Percentiles rank a stretch among this genome's conserved stretches.
Conservation (phyloP, 164 flowering plant genomes). For the Cinnamomum micranthum region DNA sequence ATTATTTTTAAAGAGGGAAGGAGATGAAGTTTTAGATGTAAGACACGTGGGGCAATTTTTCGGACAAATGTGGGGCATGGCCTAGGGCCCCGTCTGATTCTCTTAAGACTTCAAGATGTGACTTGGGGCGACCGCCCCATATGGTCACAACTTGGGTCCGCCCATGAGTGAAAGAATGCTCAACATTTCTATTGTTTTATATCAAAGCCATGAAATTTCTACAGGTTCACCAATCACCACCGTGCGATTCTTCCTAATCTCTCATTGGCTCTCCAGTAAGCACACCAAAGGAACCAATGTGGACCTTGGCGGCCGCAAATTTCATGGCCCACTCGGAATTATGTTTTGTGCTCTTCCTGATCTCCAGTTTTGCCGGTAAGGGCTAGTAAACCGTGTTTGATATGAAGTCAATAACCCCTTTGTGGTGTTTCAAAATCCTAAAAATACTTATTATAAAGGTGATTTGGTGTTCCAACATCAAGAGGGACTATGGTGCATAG, state of each 20-base stretch:
- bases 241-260: constrained; percentile 7
- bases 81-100: no score
- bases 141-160: no score
- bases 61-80: no score
- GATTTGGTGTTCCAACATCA: neutral
- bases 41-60: no score
- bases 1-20: no score
- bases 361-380: neutral
- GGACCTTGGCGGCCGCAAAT: neutral
- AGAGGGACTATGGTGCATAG: neutral
- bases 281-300: constrained; percentile 1
- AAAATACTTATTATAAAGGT: constrained; percentile 5
- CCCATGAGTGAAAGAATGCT: neutral
- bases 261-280: constrained; percentile 1
- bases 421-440: constrained; percentile 3
- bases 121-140: no score
- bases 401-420: constrained; percentile 10
- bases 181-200: neutral
- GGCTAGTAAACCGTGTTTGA: constrained; percentile 5
- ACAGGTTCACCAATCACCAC: constrained; percentile 17
- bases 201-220: neutral
- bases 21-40: no score
- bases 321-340: neutral
- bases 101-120: no score
- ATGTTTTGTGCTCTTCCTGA: neutral